Evolutionary conservation across 441 rosid species (phyloP).

Genomic region (Adansonia madagascariensis): DNA sequence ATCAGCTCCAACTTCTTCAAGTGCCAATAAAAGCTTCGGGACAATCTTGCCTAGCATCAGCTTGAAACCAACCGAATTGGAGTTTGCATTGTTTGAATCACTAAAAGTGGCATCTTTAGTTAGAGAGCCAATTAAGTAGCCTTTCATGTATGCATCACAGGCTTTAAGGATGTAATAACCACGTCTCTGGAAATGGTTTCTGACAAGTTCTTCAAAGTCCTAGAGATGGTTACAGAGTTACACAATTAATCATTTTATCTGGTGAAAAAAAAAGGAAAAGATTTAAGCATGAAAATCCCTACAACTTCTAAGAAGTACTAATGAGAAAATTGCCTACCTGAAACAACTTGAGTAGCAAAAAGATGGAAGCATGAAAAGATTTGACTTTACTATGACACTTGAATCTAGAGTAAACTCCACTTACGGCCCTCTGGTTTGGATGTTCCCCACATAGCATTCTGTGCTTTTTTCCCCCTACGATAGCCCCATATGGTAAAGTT

Average conservation of each 20-base stretch:
- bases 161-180: slow-evolving; percentile 88
- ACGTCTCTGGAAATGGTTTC: slow-evolving; percentile 78
- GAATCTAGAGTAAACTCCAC: neutral
- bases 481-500: neutral
- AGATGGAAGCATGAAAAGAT: neutral
- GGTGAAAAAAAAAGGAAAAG: neutral
- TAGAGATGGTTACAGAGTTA: slow-evolving; percentile 30
- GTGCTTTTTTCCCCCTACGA: neutral
- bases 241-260: neutral
- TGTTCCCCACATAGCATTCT: neutral
- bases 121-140: slow-evolving; percentile 83
- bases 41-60: slow-evolving; percentile 88
- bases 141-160: slow-evolving; percentile 89
- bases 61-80: slow-evolving; percentile 90
- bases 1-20: slow-evolving; percentile 75
- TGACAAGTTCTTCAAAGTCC: slow-evolving; percentile 83
- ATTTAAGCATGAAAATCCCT: neutral
- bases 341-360: neutral
- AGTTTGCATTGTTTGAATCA: slow-evolving; percentile 47
- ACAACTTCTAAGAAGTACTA: neutral
- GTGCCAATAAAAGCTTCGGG: slow-evolving; percentile 67
- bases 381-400: neutral
- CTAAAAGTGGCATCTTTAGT: slow-evolving; percentile 59
- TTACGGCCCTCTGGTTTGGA: neutral
- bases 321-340: neutral